phyloP scores from a whole-genome alignment of 805 yeast genomes.

The Pachysolen tannophilus region DNA sequence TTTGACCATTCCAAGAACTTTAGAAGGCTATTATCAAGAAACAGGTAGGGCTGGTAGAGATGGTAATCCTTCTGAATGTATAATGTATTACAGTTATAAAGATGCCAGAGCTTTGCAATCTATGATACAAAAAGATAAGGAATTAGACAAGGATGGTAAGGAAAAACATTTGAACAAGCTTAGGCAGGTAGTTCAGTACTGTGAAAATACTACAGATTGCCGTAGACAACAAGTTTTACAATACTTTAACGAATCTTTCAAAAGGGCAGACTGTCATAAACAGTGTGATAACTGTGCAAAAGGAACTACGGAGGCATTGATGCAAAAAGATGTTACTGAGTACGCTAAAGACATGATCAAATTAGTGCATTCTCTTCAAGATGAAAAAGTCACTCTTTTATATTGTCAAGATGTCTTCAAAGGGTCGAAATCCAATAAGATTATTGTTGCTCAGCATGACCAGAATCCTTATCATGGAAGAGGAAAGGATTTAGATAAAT shows the following conservation, averaged over 20 bases:
- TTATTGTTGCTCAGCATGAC: constrained; percentile 57
- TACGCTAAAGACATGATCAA: constrained; percentile 51
- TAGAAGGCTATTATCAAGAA: constrained; percentile 97
- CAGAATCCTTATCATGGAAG: constrained; percentile 54
- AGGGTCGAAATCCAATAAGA: constrained; percentile 60
- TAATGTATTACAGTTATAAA: constrained; percentile 69
- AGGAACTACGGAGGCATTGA: constrained; percentile 28
- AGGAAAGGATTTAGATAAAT: constrained; percentile 57
- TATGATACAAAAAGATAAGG: constrained; percentile 71
- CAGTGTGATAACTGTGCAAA: constrained; percentile 81
- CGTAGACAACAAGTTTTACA: constrained; percentile 83
- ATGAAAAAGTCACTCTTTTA: constrained; percentile 60
- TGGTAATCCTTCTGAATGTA: constrained; percentile 75
- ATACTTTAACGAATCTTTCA: constrained; percentile 81
- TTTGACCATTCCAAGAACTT: constrained; percentile 75
- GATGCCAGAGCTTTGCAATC: constrained; percentile 74
- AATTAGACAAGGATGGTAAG: constrained; percentile 51
- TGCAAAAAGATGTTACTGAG: constrained; percentile 59
- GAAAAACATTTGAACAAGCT: constrained; percentile 74
- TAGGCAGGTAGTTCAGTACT: constrained; percentile 80
- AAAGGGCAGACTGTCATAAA: constrained; percentile 53
- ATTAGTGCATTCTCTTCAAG: constrained; percentile 49
- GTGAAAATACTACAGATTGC: constrained; percentile 88
- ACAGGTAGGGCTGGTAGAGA: constrained; percentile 99
- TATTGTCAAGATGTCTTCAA: constrained; percentile 79